phyloP scores from a whole-genome alignment of 1,284 basidiomycete species.

The Ganoderma lingzhi region DNA sequence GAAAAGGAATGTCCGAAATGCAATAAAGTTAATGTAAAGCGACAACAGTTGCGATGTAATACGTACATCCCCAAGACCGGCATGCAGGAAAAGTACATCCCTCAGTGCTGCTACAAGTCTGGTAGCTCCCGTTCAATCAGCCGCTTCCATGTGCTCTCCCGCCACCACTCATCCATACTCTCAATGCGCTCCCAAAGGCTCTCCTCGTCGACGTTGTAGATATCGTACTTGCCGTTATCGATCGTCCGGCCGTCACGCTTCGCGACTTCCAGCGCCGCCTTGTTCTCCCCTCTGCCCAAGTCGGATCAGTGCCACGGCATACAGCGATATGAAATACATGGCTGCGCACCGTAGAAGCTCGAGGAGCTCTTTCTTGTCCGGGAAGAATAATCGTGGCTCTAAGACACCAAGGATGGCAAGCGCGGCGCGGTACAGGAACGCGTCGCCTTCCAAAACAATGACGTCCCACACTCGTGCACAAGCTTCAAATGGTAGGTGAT shows the following conservation, averaged over 20 bases:
- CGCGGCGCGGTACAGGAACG: slow-evolving; percentile 85
- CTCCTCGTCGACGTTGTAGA: slow-evolving; percentile 89
- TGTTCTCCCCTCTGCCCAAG: slow-evolving; percentile 76
- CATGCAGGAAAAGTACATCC: neutral
- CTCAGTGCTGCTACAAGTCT: slow-evolving; percentile 61
- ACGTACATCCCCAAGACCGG: slow-evolving; percentile 4
- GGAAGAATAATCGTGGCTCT: slow-evolving; percentile 89
- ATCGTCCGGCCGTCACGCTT: slow-evolving; percentile 67
- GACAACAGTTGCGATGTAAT: neutral
- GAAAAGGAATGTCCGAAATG: slow-evolving; percentile 7
- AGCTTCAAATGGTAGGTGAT: slow-evolving; percentile 89
- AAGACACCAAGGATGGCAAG: slow-evolving; percentile 87
- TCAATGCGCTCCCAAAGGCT: slow-evolving; percentile 81
- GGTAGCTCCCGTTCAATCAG: slow-evolving; percentile 89
- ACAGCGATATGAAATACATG: neutral
- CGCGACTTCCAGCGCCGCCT: slow-evolving; percentile 84
- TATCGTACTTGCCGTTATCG: slow-evolving; percentile 84
- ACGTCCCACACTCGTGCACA: slow-evolving; percentile 93
- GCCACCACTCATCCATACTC: slow-evolving; percentile 92
- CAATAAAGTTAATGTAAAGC: slow-evolving; percentile 29
- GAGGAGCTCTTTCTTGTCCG: slow-evolving; percentile 78
- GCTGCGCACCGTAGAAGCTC: slow-evolving; percentile 69
- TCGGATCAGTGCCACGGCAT: neutral
- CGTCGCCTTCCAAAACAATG: slow-evolving; percentile 86
- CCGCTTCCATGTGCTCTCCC: slow-evolving; percentile 88